phyloP scores from a whole-genome alignment of 106 monocot genomes.

The Dioscorea dumetorum region DNA sequence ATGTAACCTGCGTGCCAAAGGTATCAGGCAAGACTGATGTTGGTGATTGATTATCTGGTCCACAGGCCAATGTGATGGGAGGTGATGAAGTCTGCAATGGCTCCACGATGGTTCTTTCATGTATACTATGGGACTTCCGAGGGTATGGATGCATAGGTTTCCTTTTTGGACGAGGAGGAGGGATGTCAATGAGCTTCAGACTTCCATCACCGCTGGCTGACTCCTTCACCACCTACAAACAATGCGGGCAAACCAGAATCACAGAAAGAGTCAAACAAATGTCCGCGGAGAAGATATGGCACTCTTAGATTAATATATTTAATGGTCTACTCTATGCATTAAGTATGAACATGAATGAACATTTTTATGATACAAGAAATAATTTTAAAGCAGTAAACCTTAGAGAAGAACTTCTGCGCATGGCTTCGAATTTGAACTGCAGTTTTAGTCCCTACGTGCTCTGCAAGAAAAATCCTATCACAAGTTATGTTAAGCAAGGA shows the following conservation, averaged over 20 bases:
- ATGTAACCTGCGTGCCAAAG: conserved; percentile 7
- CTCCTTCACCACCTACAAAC: conserved; percentile 41
- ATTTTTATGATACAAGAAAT: conserved; percentile 5
- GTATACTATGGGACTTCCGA: conserved; percentile 44
- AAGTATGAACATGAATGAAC: conserved; percentile 34
- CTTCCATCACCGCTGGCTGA: conserved; percentile 17
- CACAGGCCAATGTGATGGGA: conserved; percentile 13
- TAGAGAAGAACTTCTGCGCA: conserved; percentile 82
- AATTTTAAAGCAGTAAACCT: conserved; percentile 41
- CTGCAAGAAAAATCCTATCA: conserved; percentile 21
- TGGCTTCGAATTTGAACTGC: conserved; percentile 81
- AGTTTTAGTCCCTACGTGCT: conserved; percentile 66
- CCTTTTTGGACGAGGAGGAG: conserved; percentile 87
- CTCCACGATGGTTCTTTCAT: conserved; percentile 18
- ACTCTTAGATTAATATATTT: conserved; percentile 2
- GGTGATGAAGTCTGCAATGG: conserved; percentile 20
- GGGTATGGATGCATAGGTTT: conserved; percentile 83
- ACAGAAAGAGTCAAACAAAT: background rate
- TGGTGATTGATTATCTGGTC: conserved; percentile 59
- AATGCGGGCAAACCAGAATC: background rate
- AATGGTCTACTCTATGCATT: conserved; percentile 19
- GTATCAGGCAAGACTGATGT: conserved; percentile 43
- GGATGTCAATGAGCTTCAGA: conserved; percentile 52
- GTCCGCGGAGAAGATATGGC: background rate
- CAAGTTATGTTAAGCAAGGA: background rate